Base-by-base conservation (phyloP, 306 rosid species). In the Dicorynia guianensis region DNA sequence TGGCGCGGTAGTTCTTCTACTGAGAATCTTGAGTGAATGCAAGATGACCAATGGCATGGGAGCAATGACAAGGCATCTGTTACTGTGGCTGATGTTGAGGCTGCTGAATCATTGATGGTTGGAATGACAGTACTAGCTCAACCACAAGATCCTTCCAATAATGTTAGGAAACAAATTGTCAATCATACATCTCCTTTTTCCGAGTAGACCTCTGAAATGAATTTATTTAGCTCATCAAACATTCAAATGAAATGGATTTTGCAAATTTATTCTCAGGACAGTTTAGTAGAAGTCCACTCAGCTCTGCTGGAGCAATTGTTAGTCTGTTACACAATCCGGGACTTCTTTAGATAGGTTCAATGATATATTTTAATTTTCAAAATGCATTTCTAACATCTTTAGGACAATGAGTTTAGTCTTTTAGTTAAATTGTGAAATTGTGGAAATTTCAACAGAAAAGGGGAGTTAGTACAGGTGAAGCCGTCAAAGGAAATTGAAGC, bases 101-200 rank as follows among this genome's bases (percentile, higher is more conserved):
- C 62, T 63, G 71, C 79, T 0, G 82, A 75, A 75, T 77, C 88
- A 38, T 85, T 76, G 91, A 89, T 73, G 82, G 40, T n/a, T 90
- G 93, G 96, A 82, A 85, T 82, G 89, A 56, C 81, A 84, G 88
- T 76, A 55, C 88, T 30, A 81, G 85, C 83, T 84, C 69, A 30
- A 60, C 88, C 76, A 67, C 84, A 66, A 60, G 83, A 77, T 81
- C 82, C 88, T 71, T 76, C 81, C 49, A 63, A 14, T 63, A 80
- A 58, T 84, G 71, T 79, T 77, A 25, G 70, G 80, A 76, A 82
- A 69, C 89, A 88, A 81, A 63, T 63, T 33, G 69, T 68, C 10
- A 66, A 79, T 72, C 69, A 77, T 52, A 43, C 78, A n/a, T n/a
- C n/a, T 39, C 59, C 66, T 15, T 73, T 87, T 59, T 73, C 79